Percentiles rank a stretch among this genome's conserved stretches.
Evolutionary conservation across 768 basidiomycete genomes (phyloP).

Genomic region (Glaciozyma martinii): DNA sequence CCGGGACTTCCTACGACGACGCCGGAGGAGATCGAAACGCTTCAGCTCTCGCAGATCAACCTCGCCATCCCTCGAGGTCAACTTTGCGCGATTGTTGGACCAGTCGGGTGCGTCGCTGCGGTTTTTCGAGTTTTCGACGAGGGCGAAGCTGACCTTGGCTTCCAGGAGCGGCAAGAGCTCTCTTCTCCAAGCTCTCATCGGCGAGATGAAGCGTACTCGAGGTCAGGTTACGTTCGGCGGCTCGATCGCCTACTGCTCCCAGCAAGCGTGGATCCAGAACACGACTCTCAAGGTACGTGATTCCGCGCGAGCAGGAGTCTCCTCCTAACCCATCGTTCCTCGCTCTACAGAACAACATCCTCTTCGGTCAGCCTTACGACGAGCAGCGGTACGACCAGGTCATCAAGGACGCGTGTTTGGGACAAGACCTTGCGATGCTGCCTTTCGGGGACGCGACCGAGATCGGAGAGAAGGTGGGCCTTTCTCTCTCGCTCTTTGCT

Average conservation of each 20-base stretch:
- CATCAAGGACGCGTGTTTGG: slow-evolving; percentile 10
- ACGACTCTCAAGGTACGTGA: slow-evolving; percentile 54
- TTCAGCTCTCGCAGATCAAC: slow-evolving; percentile 57
- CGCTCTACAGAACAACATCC: slow-evolving; percentile 57
- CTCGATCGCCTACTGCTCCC: neutral
- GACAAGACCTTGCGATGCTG: slow-evolving; percentile 27
- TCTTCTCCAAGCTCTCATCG: slow-evolving; percentile 63
- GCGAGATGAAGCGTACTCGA: slow-evolving; percentile 66
- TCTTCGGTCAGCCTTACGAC: slow-evolving; percentile 76
- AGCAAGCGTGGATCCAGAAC: slow-evolving; percentile 66
- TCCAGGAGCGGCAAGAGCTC: slow-evolving; percentile 48
- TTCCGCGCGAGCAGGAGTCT: neutral
- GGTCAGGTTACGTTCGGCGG: slow-evolving; percentile 64
- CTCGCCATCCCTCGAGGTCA: slow-evolving; percentile 62
- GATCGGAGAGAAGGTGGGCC: slow-evolving; percentile 56
- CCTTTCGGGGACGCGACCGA: slow-evolving; percentile 30
- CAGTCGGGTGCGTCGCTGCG: slow-evolving; percentile 46
- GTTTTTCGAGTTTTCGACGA: neutral
- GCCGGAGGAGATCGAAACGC: slow-evolving; percentile 38
- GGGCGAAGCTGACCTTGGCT: neutral
- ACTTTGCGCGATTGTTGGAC: slow-evolving; percentile 72
- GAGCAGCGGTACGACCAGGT: slow-evolving; percentile 46
- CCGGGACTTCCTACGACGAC: neutral
- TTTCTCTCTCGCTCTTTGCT: neutral
- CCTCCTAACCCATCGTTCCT: neutral